phyloP scores from a whole-genome alignment of 805 yeast genomes.

The Teunomyces panamensis region DNA sequence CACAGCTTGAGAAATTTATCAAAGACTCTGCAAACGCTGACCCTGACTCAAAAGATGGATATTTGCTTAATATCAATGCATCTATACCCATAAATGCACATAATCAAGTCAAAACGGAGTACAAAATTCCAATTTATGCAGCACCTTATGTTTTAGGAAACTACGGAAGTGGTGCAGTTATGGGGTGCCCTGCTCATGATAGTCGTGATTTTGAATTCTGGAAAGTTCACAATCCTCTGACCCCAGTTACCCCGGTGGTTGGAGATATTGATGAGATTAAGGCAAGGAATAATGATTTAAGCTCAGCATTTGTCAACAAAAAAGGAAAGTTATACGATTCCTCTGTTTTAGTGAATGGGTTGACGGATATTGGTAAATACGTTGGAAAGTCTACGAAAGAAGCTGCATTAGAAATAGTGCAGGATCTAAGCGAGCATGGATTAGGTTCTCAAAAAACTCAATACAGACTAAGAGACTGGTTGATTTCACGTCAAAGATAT shows the following conservation, averaged over 20 bases:
- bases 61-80: conserved; percentile 43
- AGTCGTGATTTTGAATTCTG: conserved; percentile 80
- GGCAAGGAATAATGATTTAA: conserved; percentile 26
- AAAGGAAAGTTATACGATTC: conserved; percentile 38
- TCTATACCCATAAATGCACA: conserved; percentile 56
- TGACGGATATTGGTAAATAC: conserved; percentile 31
- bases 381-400: conserved; percentile 47
- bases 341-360: conserved; percentile 24
- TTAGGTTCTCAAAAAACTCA: conserved; percentile 51
- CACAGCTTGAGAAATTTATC: conserved; percentile 47
- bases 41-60: conserved; percentile 51
- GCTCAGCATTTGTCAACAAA: conserved; percentile 48
- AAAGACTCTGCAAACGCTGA: conserved; percentile 43
- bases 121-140: conserved; percentile 67
- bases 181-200: conserved; percentile 98
- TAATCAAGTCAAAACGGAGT: conserved; percentile 13
- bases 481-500: conserved; percentile 88
- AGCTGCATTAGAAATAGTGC: conserved; percentile 50
- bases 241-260: conserved; percentile 42
- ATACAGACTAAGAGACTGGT: conserved; percentile 85
- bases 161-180: conserved; percentile 92
- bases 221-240: conserved; percentile 54
- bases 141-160: conserved; percentile 86
- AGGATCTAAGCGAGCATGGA: conserved; percentile 33
- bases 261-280: conserved; percentile 32